phyloP scores from a whole-genome alignment of 2,329 filamentous ascomycete species.

The Trichocomaceae sp. region DNA sequence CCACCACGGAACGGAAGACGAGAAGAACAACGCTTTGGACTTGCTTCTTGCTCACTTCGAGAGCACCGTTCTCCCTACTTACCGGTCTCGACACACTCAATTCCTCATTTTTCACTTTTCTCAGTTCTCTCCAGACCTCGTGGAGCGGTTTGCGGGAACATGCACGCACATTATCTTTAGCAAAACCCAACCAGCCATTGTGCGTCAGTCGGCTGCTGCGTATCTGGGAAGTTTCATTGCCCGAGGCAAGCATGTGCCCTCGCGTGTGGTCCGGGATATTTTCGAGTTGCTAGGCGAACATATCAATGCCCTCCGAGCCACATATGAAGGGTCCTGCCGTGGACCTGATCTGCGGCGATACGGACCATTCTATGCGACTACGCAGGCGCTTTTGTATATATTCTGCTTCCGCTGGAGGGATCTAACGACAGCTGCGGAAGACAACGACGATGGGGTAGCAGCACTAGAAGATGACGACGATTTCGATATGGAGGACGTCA shows the following conservation, averaged over 20 bases:
- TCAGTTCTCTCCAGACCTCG: constrained; percentile 69
- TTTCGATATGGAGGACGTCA: constrained; percentile 60
- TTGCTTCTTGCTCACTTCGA: constrained; percentile 79
- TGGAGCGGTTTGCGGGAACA: constrained; percentile 74
- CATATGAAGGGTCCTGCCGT: constrained; percentile 66
- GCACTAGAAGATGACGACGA: constrained; percentile 31
- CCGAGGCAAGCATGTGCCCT: constrained; percentile 73
- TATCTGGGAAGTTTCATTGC: constrained; percentile 95
- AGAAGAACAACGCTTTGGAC: constrained; percentile 66
- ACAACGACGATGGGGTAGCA: constrained; percentile 46
- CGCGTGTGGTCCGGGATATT: constrained; percentile 70
- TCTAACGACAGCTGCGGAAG: constrained; percentile 56
- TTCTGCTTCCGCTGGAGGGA: constrained; percentile 99
- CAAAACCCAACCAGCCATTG: constrained; percentile 60
- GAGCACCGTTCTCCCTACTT: constrained; percentile 80
- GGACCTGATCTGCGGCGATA: constrained; percentile 82
- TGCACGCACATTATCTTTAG: constrained; percentile 68
- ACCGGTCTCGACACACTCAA: constrained; percentile 86
- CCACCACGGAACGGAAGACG: constrained; percentile 58
- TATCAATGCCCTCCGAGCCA: constrained; percentile 65
- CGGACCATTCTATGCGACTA: constrained; percentile 75
- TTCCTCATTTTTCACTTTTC: constrained; percentile 95
- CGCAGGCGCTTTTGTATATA: constrained; percentile 87
- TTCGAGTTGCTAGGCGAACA: constrained; percentile 73
- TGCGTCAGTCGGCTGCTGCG: constrained; percentile 78